Evolutionary conservation across 352 stramenopile genomes (phyloP).

Genomic region (Achlya hypogyna): DNA sequence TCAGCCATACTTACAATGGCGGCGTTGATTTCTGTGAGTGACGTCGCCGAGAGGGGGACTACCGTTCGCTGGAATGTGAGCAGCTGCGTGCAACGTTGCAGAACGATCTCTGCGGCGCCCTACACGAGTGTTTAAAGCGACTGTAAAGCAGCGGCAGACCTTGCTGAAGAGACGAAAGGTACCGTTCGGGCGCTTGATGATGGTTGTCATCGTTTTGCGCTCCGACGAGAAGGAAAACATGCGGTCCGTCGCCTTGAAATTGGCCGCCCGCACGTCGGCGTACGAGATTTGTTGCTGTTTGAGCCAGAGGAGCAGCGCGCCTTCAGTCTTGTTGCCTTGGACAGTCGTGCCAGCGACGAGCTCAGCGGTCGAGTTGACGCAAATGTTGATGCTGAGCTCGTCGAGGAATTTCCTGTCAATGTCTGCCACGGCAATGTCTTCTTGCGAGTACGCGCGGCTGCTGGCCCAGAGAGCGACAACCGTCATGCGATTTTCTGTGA

Average conservation of each 20-base stretch:
- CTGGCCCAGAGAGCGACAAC: slow-evolving; percentile 87
- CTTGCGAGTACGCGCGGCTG: slow-evolving; percentile 31
- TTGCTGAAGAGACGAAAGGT: slow-evolving; percentile 52
- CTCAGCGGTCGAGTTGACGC: slow-evolving; percentile 69
- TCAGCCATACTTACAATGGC: slow-evolving; percentile 78
- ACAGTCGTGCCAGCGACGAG: slow-evolving; percentile 45
- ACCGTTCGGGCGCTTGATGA: slow-evolving; percentile 36
- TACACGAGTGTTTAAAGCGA: background rate
- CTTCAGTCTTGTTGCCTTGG: slow-evolving; percentile 79
- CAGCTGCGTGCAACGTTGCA: slow-evolving; percentile 44
- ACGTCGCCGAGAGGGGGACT: slow-evolving; percentile 42
- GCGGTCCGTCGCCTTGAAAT: slow-evolving; percentile 51
- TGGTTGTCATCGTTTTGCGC: slow-evolving; percentile 71
- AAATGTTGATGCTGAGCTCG: slow-evolving; percentile 43
- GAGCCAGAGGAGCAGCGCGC: slow-evolving; percentile 66
- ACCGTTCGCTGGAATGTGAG: slow-evolving; percentile 51
- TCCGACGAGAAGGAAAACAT: slow-evolving; percentile 75
- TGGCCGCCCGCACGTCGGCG: slow-evolving; percentile 41
- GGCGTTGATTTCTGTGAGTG: slow-evolving; percentile 56
- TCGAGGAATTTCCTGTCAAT: slow-evolving; percentile 33
- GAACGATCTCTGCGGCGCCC: slow-evolving; percentile 65
- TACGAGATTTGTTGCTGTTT: slow-evolving; percentile 47
- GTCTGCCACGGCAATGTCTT: slow-evolving; percentile 34
- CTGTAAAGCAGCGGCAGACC: background rate
- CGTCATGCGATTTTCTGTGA: slow-evolving; percentile 98